Evolutionary conservation across 352 stramenopile genomes (phyloP), one percentile per base, ranked within the genome.

Genomic region (Stramenopiles sp.): DNA sequence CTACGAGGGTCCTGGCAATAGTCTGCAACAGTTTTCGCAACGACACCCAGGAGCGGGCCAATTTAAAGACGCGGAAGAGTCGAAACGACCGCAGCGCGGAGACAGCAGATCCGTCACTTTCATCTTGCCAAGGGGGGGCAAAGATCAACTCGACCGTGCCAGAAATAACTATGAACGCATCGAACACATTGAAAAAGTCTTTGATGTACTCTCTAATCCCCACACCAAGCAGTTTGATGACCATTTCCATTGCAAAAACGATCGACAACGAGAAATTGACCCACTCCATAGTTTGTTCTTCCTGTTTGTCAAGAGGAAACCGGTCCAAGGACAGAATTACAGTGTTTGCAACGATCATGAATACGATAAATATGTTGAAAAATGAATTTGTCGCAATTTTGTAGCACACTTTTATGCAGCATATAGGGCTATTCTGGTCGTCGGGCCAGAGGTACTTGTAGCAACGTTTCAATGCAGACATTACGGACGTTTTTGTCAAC

Each of bases 51-150:
- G 91, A 82, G 30, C 89, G 87, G 31, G 92, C 90, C 30, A 98
- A 84, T 73, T 97, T 97, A 76, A 98, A 94, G 25, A 96, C 84
- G 31, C 91, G 83, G 73, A 96, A 93, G 3, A 96, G 79, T 0
- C 92, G 84, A 74, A 96, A 90, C 0, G 87, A 91, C 1, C 90
- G 81, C 18, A 97, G 79, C 0, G 89, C 87, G 31, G 88, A 94
- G 43, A 86, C 77, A 32, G 77, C 80, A 69, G 78, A 81, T 68
- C 79, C 80, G 18, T 79, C 34, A 75, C 76, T 74, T 77, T 34
- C 73, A n/a, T n/a, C n/a, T 30, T 75, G 74, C 3, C 4, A 3
- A 49, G 69, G 69, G 6, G 69, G 69, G 3, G 34, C 74, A 63
- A 75, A 6, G 30, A 76, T 37, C 3, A 80, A 86, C 75, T 93